Evolutionary conservation across 805 yeast species (phyloP), one percentile per base, ranked within the genome.

Genomic region (Zygotorulaspora florentina): DNA sequence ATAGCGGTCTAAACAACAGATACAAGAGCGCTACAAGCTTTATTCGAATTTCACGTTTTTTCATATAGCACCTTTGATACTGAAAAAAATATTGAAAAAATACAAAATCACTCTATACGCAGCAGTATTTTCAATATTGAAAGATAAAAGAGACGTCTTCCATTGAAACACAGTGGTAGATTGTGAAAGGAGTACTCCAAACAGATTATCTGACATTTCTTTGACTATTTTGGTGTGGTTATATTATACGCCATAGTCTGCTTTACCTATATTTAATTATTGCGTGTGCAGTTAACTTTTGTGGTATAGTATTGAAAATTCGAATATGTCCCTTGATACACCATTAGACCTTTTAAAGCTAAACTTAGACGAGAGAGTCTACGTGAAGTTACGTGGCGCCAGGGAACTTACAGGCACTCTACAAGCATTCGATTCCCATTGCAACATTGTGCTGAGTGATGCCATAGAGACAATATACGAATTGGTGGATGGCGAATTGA

Each of bases 371-470:
- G 98, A 93, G 67, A 71, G 74, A 42, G 88, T 93, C 18, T 79
- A 80, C 59, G 91, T 93, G 47, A 93, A 93, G 64, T 77, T 93
- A 49, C 82, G 98, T 65, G 98, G 96, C 16, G 91, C 93, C 53
- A 78, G 99, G 58, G 96, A 91, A 63, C 77, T 93, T 69, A 79
- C 80, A 25, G 99, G 99, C 3, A 82, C 79, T 51, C 73, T 93
- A 44, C 98, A 90, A 65, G 88, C 96, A 1, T 91, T 87, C 68
- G 99, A 91, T 68, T 85, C 95, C 39, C 99, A 91, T 68, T 93
- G 98, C 69, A 93, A 95, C 65, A 80, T 93, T 75, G 96, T 93
- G 31, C 76, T 93, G 52, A 88, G 97, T 55, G 95, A 93, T 58
- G 96, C 96, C 7, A 77, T 76, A 44, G 99, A 93, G 62, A 86